phyloP scores from a whole-genome alignment of 345 rosid genomes.

The Populus nigra region DNA sequence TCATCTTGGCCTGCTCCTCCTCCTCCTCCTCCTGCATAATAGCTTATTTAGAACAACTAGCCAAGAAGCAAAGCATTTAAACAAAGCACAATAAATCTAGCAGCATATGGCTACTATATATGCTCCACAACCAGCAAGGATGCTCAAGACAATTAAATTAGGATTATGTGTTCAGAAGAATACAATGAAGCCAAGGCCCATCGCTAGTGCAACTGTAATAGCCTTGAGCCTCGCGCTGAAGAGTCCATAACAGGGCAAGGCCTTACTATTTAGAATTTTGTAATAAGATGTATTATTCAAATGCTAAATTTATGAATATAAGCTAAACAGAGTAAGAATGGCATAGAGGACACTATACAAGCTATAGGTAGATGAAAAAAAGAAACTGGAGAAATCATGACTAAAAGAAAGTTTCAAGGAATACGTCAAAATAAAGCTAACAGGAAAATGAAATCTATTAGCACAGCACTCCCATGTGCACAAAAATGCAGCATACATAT shows the following conservation, averaged over 20 bases:
- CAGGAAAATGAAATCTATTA: not conserved
- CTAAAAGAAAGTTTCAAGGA: not conserved
- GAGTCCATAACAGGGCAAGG: not conserved
- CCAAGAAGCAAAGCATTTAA: slow-evolving; percentile 3
- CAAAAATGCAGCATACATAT: not conserved
- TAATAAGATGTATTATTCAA: not conserved
- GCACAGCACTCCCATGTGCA: not conserved
- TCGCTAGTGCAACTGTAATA: not conserved
- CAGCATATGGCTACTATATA: not conserved
- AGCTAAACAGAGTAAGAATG: not conserved
- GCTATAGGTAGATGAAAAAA: not conserved
- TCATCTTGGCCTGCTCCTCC: slow-evolving; percentile 62
- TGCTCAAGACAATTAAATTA: not conserved
- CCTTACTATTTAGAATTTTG: not conserved
- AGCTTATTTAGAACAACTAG: slow-evolving; percentile 11
- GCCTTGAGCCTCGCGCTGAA: not conserved
- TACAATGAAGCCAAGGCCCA: not conserved
- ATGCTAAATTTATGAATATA: not conserved
- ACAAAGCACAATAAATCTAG: not conserved
- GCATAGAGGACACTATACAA: not conserved
- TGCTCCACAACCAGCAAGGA: not conserved
- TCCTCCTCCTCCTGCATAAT: slow-evolving; percentile 77
- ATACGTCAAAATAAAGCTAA: not conserved
- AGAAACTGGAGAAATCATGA: not conserved
- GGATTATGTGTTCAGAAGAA: not conserved